phyloP scores from a whole-genome alignment of 2,329 filamentous ascomycete species.

The Monilinia fructicola region DNA sequence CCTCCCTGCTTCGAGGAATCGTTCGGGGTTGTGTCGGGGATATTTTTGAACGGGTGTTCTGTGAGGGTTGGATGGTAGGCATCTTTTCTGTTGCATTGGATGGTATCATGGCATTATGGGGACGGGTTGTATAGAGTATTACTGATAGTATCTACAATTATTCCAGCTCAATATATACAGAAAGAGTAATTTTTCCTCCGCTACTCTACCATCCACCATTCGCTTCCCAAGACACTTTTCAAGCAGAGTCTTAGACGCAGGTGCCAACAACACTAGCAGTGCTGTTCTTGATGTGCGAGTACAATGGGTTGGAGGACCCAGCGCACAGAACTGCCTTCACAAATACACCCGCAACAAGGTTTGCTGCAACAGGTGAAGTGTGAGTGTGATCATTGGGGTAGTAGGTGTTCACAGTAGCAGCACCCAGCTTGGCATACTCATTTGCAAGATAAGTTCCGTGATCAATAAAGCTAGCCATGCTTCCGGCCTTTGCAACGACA shows the following conservation, averaged over 20 bases:
- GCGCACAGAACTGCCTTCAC: constrained; percentile 11
- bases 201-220: not conserved
- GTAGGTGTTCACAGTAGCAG: constrained; percentile 48
- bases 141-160: not conserved
- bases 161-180: constrained; percentile 7
- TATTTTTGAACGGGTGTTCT: too few species aligned
- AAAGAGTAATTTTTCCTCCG: not conserved
- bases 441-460: constrained; percentile 55
- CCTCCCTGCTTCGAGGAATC: too few species aligned
- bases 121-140: not conserved
- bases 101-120: not conserved
- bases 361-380: constrained; percentile 54
- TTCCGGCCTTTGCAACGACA: constrained; percentile 44
- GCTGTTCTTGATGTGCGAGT: constrained; percentile 6
- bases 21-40: too few species aligned
- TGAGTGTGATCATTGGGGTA: constrained; percentile 62
- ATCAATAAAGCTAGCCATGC: constrained; percentile 53
- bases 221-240: not conserved
- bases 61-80: too few species aligned
- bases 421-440: constrained; percentile 51
- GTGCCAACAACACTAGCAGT: not conserved
- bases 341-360: constrained; percentile 46
- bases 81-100: not conserved
- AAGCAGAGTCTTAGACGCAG: not conserved
- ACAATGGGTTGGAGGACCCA: constrained; percentile 1